A percentile compares a stretch with the other conserved stretches of the same genome.
These are phyloP conservation scores for Tolypocladium inflatum DNA, from an alignment of 2,329 filamentous ascomycete genomes.

Conservation along the genomic window DNA sequence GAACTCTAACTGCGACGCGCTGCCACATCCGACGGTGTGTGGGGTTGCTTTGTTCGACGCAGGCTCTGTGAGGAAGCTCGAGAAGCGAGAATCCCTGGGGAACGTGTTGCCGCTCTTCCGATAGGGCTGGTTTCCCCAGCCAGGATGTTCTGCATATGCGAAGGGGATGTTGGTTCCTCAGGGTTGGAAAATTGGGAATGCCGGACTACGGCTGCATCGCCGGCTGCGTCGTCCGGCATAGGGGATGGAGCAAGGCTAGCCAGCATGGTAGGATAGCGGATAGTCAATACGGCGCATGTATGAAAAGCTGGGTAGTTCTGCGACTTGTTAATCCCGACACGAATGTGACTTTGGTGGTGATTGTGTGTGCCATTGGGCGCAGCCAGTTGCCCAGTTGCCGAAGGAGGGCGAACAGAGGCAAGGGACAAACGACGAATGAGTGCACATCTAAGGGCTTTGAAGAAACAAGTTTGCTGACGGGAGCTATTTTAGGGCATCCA, in stretches of 20 bases:
- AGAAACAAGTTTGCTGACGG: neutral
- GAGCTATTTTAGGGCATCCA: neutral
- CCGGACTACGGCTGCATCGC: neutral
- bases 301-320: neutral
- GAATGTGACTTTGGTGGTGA: neutral
- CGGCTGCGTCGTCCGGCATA: neutral
- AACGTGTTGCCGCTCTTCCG: neutral
- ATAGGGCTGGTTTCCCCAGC: neutral
- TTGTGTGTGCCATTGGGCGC: neutral
- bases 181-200: no score
- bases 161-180: neutral
- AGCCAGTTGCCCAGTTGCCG: neutral
- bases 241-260: neutral
- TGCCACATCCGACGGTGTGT: neutral
- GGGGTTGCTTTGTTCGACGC: neutral
- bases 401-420: neutral
- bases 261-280: conserved; percentile 1
- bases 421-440: neutral
- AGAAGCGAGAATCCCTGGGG: neutral
- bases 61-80: neutral
- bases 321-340: neutral
- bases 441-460: neutral
- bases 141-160: neutral
- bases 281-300: neutral
- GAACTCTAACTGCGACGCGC: neutral